Conservation (phyloP, 2,329 filamentous ascomycete species). For the Claviceps digitariae region DNA sequence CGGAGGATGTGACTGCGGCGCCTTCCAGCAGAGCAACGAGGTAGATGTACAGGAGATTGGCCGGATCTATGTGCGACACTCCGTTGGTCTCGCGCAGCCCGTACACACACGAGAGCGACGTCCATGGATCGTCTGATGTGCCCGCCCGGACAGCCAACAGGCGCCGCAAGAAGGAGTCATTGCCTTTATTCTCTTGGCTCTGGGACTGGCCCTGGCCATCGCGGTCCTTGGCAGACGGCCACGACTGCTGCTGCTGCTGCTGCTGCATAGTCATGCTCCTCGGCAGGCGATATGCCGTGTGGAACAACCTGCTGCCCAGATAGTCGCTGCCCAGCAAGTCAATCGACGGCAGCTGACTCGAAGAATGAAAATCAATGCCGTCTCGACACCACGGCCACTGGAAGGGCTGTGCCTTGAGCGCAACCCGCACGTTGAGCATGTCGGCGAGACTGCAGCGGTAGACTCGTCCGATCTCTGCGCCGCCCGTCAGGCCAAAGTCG, state of each 20-base stretch:
- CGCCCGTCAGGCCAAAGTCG: not conserved
- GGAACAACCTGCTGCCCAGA: not conserved
- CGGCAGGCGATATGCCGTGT: not conserved
- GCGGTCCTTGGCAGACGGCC: too few species aligned
- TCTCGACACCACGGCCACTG: not conserved
- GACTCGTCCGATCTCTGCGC: not conserved
- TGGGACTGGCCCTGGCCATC: too few species aligned
- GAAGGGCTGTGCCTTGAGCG: not conserved
- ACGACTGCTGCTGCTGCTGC: too few species aligned
- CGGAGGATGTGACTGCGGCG: too few species aligned
- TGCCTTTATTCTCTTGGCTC: not conserved
- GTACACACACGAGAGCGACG: not conserved
- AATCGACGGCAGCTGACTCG: not conserved
- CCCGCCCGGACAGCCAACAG: not conserved
- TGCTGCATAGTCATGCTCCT: not conserved
- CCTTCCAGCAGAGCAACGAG: not conserved
- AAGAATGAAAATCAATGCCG: not conserved
- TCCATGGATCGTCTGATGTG: not conserved
- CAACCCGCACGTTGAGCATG: not conserved
- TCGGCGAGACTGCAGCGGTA: not conserved
- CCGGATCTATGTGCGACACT: not conserved
- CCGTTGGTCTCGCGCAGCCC: not conserved
- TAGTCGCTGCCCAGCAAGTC: not conserved
- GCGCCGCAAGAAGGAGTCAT: not conserved
- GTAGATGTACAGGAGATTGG: not conserved